Conservation (phyloP, 2,329 filamentous ascomycete species). For the Fusarium paranaense region DNA sequence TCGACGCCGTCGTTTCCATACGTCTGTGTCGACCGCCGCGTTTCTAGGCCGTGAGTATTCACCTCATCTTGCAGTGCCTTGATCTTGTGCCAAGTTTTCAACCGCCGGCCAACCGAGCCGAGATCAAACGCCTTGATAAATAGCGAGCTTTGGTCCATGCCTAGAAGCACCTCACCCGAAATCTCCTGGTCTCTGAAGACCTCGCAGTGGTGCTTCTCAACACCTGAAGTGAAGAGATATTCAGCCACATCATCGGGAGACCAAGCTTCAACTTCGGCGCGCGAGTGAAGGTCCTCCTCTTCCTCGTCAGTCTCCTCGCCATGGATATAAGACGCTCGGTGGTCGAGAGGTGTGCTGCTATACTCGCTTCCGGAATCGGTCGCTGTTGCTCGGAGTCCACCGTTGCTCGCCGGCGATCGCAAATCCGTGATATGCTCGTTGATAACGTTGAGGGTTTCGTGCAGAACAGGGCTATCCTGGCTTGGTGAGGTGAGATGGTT, state of each 20-base stretch:
- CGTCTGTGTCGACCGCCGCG: conserved; percentile 65
- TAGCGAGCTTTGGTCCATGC: conserved; percentile 94
- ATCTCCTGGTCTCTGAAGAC: conserved; percentile 98
- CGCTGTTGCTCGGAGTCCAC: conserved; percentile 62
- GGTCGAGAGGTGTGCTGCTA: conserved; percentile 81
- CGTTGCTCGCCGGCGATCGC: conserved; percentile 64
- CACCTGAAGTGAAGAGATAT: conserved; percentile 85
- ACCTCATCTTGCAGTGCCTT: conserved; percentile 92
- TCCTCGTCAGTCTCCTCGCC: conserved; percentile 97
- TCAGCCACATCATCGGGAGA: conserved; percentile 85
- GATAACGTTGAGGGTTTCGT: conserved; percentile 95
- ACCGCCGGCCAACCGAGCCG: conserved; percentile 86
- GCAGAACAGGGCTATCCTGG: conserved; percentile 80
- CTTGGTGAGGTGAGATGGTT: conserved; percentile 56
- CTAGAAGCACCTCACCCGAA: conserved; percentile 88
- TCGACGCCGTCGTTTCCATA: conserved; percentile 72
- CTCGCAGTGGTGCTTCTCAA: conserved; percentile 91
- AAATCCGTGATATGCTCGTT: conserved; percentile 97
- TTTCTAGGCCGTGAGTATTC: conserved; percentile 59
- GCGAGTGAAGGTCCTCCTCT: conserved; percentile 77
- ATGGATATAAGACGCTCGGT: conserved; percentile 89
- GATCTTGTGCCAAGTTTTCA: conserved; percentile 98
- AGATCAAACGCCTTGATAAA: conserved; percentile 97
- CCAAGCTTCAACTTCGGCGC: conserved; percentile 83
- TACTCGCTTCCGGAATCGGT: conserved; percentile 92